These are phyloP conservation scores for Chaetomidium leptoderma DNA, from an alignment of 495 filamentous ascomycete species.

Conservation along the genomic window DNA sequence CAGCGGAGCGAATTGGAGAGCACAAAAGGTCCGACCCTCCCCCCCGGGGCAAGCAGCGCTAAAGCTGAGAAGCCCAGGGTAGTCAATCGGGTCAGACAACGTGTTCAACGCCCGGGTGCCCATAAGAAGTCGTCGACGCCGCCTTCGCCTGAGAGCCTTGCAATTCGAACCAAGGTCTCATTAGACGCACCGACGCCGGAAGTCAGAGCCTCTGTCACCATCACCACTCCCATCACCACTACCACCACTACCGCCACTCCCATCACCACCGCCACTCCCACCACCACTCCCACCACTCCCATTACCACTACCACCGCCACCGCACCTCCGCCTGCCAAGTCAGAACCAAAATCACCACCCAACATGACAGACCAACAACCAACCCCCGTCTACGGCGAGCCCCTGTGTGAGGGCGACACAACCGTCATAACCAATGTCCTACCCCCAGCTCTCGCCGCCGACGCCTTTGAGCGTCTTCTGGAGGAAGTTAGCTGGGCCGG, in stretches of 20 bases:
- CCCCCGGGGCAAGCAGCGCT: slow-evolving; percentile 9
- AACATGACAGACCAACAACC: slow-evolving; percentile 14
- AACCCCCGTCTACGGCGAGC: slow-evolving; percentile 21
- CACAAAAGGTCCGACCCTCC: slow-evolving; percentile 19
- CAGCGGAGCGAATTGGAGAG: slow-evolving; percentile 16
- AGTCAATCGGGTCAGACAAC: slow-evolving; percentile 2
- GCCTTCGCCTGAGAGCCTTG: background rate
- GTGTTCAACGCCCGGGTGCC: background rate
- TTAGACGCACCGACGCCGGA: background rate
- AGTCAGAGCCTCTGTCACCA: background rate
- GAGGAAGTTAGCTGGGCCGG: slow-evolving; percentile 81
- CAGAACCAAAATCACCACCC: slow-evolving; percentile 19
- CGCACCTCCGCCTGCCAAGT: background rate
- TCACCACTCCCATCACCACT: too few relatives aligned
- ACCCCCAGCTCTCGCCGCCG: slow-evolving; percentile 43
- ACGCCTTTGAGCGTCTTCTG: slow-evolving; percentile 65
- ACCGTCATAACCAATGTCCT: slow-evolving; percentile 67
- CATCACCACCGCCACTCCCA: too few relatives aligned
- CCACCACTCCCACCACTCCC: too few relatives aligned
- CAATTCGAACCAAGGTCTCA: background rate
- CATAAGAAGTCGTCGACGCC: slow-evolving; percentile 14
- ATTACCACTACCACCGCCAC: too few relatives aligned
- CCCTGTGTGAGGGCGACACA: slow-evolving; percentile 72
- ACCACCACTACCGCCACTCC: too few relatives aligned
- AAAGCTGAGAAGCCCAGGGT: slow-evolving; percentile 20